A percentile compares a stretch with the other conserved stretches of the same genome.
Conservation (phyloP, 2,329 filamentous ascomycete species). For the Immersiporthe knoxdaviesiana region DNA sequence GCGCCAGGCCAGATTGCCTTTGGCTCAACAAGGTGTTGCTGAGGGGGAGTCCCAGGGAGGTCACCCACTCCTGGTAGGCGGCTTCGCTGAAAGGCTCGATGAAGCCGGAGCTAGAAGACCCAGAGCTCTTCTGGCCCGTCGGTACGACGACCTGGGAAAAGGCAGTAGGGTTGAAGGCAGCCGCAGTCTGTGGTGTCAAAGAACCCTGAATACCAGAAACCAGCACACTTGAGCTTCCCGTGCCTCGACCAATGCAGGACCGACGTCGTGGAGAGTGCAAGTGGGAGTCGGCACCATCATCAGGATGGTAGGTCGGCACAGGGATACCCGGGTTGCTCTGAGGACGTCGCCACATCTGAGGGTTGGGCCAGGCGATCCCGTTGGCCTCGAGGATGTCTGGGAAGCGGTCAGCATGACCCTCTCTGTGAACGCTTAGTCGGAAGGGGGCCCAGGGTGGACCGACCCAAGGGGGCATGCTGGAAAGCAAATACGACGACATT, state of each 20-base stretch:
- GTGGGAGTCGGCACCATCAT: conserved; percentile 59
- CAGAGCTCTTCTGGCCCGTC: conserved; percentile 18
- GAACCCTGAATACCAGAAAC: conserved; percentile 16
- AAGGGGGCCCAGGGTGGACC: conserved; percentile 33
- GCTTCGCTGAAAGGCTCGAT: conserved; percentile 37
- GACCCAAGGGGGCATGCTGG: conserved; percentile 80
- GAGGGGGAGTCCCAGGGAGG: conserved; percentile 25
- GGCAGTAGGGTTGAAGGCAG: neutral
- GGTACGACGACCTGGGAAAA: neutral
- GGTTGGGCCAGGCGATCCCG: conserved; percentile 80
- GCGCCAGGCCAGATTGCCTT: conserved; percentile 29
- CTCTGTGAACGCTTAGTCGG: neutral
- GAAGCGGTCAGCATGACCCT: conserved; percentile 1
- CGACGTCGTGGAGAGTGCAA: conserved; percentile 62
- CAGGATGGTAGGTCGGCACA: conserved; percentile 46
- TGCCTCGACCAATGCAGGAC: conserved; percentile 29
- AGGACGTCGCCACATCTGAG: conserved; percentile 65
- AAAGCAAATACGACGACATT: conserved; percentile 81
- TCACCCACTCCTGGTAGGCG: conserved; percentile 35
- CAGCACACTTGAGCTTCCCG: neutral
- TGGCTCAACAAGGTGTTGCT: conserved; percentile 22
- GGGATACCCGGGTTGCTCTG: conserved; percentile 46
- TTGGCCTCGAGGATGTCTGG: conserved; percentile 73
- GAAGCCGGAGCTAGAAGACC: conserved; percentile 31
- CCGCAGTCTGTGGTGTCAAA: neutral